Evolutionary conservation across 2,329 filamentous ascomycete species (phyloP).

Genomic region (Claviceps arundinis): DNA sequence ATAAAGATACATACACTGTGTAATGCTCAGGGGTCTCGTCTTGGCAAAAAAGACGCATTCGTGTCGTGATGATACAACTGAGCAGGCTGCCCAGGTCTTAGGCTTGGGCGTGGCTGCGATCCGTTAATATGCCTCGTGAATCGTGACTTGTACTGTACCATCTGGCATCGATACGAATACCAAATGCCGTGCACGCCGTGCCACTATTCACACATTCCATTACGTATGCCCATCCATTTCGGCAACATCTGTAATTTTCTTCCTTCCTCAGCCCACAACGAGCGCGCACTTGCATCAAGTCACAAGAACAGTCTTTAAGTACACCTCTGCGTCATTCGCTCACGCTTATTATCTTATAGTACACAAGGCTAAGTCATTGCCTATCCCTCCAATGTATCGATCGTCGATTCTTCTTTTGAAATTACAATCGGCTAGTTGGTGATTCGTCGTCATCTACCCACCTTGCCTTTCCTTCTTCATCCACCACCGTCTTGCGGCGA

Average conservation of each 20-base stretch:
- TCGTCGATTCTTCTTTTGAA: neutral
- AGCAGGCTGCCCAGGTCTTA: neutral
- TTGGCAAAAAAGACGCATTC: neutral
- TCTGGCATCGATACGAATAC: too few species aligned
- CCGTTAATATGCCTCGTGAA: too few species aligned
- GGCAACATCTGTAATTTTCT: too few species aligned
- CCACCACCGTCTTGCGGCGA: conserved; percentile 42
- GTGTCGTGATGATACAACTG: too few species aligned
- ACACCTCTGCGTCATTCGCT: neutral
- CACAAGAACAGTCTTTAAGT: neutral
- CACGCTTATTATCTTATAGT: neutral
- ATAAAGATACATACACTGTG: too few species aligned
- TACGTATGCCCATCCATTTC: neutral
- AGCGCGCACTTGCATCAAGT: neutral
- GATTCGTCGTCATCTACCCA: conserved; percentile 22
- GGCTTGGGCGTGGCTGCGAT: neutral
- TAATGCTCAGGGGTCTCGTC: neutral
- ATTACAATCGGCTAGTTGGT: conserved; percentile 21
- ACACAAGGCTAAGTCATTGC: neutral
- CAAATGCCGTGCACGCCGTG: neutral
- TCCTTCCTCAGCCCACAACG: neutral
- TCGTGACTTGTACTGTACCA: too few species aligned
- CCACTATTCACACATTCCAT: neutral
- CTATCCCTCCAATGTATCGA: neutral
- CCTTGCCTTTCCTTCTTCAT: conserved; percentile 27